Evolutionary conservation across 768 basidiomycete genomes (phyloP), one percentile per base, ranked within the genome.

Genomic region (Clitopilus passeckerianus): DNA sequence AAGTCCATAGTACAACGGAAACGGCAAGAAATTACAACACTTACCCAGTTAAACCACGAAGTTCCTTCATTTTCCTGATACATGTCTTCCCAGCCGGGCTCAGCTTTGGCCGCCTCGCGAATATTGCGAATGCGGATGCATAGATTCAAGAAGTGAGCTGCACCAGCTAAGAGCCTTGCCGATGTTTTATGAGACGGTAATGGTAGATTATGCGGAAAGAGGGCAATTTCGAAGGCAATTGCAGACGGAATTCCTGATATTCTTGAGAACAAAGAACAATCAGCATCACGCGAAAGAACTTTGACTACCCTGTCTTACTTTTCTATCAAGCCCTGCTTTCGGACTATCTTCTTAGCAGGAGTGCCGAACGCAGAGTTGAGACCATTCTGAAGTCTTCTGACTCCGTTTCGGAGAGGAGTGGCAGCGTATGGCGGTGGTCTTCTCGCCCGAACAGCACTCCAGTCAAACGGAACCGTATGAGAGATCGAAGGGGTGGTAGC

Each of bases 11-110:
- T 55, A 53, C 16, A 59, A 54, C 61, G 27, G 54, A 43, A 46
- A 43, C 8, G 18, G n/a, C n/a, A 24, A 61, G 41, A 56, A 58
- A 37, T 12, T 30, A 30, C 7, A 30, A 12, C 22, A 69, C 80
- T 63, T 57, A 91, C 91, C 91, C 91, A 93, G 72, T 90, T 86
- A 60, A 91, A 86, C 90, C 90, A 90, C 3, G 85, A 76, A 18
- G 77, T 74, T 23, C 81, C 81, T 66, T 80, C 83, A 56, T 79
- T 83, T 67, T 88, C 88, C 59, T 80, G 79, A 60, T 89, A 86
- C 74, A 91, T 83, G 67, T 89, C 86, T 65, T 91, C 89, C 90
- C 90, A 92, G 2, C 85, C 86, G 18, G 86, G 65, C 61, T 92
- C 89, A 8, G 87, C 83, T 60, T 89, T 85, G 6, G 82, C 80